Conservation (phyloP, 2,329 filamentous ascomycete species). For the Pseudogymnoascus sp. region DNA sequence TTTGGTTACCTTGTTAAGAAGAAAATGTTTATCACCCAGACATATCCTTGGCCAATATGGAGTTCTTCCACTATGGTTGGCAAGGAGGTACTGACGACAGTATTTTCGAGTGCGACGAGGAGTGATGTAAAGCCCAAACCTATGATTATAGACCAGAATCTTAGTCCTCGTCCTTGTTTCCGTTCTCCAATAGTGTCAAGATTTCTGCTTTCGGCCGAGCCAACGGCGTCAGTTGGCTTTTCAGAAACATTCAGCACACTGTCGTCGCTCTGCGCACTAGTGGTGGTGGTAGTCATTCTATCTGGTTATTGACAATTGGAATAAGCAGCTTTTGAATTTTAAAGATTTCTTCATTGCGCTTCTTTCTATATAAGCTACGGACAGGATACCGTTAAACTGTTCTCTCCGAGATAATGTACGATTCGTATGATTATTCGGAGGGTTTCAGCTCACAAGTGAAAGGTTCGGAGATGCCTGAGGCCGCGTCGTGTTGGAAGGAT, state of each 20-base stretch:
- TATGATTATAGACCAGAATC: background rate
- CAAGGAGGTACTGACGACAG: conserved; percentile 16
- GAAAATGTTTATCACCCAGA: conserved; percentile 16
- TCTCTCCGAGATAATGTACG: background rate
- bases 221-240: background rate
- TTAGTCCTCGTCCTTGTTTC: background rate
- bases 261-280: background rate
- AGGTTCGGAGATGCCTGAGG: conserved; percentile 1
- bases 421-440: background rate
- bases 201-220: background rate
- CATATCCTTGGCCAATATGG: conserved; percentile 10
- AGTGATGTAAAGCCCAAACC: background rate
- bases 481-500: background rate
- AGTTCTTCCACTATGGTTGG: conserved; percentile 17
- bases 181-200: background rate
- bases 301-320: background rate
- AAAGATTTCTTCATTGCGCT: background rate
- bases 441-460: background rate
- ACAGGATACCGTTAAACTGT: too few relatives aligned
- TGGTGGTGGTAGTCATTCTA: background rate
- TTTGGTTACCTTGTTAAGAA: conserved; percentile 8
- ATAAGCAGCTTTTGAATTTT: background rate
- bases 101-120: conserved; percentile 14
- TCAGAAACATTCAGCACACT: background rate
- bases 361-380: background rate